Conservation (phyloP, 371 early-diverging fungal species). For the Choanephora cucurbitarum region DNA sequence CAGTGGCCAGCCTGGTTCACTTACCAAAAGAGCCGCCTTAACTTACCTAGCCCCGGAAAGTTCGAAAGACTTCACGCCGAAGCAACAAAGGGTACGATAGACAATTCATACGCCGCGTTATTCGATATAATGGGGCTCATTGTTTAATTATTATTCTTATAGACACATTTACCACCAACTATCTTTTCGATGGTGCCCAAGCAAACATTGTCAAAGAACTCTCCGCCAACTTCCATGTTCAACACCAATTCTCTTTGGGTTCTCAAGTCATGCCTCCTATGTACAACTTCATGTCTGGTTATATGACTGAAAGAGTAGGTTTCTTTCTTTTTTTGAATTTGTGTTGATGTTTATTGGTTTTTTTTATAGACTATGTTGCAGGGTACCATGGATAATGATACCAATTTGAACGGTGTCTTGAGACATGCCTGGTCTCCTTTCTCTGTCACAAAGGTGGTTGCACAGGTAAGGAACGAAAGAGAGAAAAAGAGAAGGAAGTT, state of each 20-base stretch:
- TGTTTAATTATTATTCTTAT: conserved; percentile 7
- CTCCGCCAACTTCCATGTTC: conserved; percentile 91
- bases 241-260: conserved; percentile 91
- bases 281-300: conserved; percentile 89
- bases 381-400: conserved; percentile 91
- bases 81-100: conserved; percentile 69
- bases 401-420: conserved; percentile 53
- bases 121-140: background rate
- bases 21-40: conserved; percentile 64
- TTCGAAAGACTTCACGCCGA: conserved; percentile 86
- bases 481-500: conserved; percentile 1
- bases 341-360: no score
- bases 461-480: conserved; percentile 58
- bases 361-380: conserved; percentile 64
- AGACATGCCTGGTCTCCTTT: conserved; percentile 48
- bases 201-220: conserved; percentile 90
- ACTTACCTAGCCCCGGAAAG: conserved; percentile 86
- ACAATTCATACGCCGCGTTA: background rate
- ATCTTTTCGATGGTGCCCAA: conserved; percentile 93
- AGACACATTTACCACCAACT: conserved; percentile 81
- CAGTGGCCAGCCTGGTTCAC: conserved; percentile 60
- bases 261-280: conserved; percentile 79
- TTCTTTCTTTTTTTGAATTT: no score
- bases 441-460: conserved; percentile 74
- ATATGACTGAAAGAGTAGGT: conserved; percentile 57